Evolutionary conservation across 2,329 filamentous ascomycete genomes (phyloP).

Genomic region (Endocalyx cinctus): DNA sequence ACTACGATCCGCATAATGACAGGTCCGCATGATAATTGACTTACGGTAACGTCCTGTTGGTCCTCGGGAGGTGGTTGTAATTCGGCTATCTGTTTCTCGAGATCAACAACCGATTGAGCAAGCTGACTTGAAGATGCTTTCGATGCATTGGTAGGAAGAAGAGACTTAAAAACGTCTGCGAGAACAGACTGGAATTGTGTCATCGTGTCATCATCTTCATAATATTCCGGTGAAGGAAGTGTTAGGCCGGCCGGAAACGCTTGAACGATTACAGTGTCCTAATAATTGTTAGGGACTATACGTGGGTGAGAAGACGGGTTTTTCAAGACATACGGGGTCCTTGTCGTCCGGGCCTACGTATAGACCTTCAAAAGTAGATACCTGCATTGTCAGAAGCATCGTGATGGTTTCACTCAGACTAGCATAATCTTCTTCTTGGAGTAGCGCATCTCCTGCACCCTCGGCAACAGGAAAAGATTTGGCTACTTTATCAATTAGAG

Average conservation of each 20-base stretch:
- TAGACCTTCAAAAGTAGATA: constrained; percentile 34
- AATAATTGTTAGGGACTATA: too few species aligned
- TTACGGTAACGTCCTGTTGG: constrained; percentile 54
- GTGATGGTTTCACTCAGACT: constrained; percentile 41
- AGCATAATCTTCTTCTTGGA: constrained; percentile 22
- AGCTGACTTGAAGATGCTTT: constrained; percentile 19
- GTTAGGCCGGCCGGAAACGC: constrained; percentile 45
- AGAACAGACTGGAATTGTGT: constrained; percentile 45
- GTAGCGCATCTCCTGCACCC: constrained; percentile 17
- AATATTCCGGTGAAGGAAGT: constrained; percentile 59
- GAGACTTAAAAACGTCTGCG: constrained; percentile 29
- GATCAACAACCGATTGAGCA: constrained; percentile 43
- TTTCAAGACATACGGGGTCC: constrained; percentile 29
- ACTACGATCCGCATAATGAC: not conserved
- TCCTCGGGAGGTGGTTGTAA: constrained; percentile 55
- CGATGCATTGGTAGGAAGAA: constrained; percentile 22
- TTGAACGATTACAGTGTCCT: constrained; percentile 30
- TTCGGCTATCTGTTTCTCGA: constrained; percentile 59
- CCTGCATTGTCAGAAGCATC: constrained; percentile 40
- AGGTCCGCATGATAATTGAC: constrained; percentile 4
- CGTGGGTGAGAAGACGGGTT: too few species aligned
- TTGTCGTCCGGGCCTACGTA: constrained; percentile 38
- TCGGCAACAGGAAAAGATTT: constrained; percentile 36
- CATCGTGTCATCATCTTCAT: constrained; percentile 49
- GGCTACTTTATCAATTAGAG: constrained; percentile 50